A percentile compares a stretch with the other conserved stretches of the same genome.
phyloP scores from a whole-genome alignment of 805 yeast species.

The Cyberlindnera mrakii region DNA sequence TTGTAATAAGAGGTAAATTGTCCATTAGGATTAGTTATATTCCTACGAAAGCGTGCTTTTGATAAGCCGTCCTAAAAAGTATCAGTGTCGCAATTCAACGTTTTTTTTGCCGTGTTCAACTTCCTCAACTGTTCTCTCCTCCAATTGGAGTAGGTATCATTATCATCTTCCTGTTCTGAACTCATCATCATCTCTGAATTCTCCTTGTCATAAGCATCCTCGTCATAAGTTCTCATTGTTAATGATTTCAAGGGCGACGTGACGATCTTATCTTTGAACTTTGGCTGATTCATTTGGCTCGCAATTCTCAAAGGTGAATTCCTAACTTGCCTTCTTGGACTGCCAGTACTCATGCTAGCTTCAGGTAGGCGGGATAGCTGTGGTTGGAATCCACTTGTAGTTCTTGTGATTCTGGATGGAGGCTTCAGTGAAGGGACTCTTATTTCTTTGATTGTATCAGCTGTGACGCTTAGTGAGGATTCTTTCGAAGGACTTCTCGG shows the following conservation, averaged over 20 bases:
- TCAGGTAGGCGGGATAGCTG: slow-evolving; percentile 16
- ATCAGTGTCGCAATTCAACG: slow-evolving; percentile 11
- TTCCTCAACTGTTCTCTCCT: slow-evolving; percentile 23
- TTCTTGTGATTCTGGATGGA: slow-evolving; percentile 13
- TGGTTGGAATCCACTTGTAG: slow-evolving; percentile 20
- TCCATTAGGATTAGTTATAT: slow-evolving; percentile 1
- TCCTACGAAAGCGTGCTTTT: neutral
- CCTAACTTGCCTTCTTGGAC: slow-evolving; percentile 8
- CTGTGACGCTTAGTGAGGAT: slow-evolving; percentile 3
- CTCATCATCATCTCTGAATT: slow-evolving; percentile 4
- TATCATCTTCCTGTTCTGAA: slow-evolving; percentile 16
- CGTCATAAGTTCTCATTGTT: slow-evolving; percentile 1
- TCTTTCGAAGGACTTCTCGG: slow-evolving; percentile 12
- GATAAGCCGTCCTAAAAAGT: slow-evolving; percentile 11
- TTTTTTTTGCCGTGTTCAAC: slow-evolving; percentile 11
- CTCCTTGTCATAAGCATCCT: slow-evolving; percentile 2
- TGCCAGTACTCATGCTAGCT: neutral
- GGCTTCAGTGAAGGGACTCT: slow-evolving; percentile 5
- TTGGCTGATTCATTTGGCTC: neutral
- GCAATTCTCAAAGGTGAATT: slow-evolving; percentile 15
- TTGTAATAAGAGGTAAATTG: neutral
- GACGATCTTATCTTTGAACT: slow-evolving; percentile 7
- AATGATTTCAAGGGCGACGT: slow-evolving; percentile 25
- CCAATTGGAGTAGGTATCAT: slow-evolving; percentile 21
- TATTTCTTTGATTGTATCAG: slow-evolving; percentile 7